phyloP scores from a whole-genome alignment of 1,284 basidiomycete genomes.

The Schizophyllum amplum region DNA sequence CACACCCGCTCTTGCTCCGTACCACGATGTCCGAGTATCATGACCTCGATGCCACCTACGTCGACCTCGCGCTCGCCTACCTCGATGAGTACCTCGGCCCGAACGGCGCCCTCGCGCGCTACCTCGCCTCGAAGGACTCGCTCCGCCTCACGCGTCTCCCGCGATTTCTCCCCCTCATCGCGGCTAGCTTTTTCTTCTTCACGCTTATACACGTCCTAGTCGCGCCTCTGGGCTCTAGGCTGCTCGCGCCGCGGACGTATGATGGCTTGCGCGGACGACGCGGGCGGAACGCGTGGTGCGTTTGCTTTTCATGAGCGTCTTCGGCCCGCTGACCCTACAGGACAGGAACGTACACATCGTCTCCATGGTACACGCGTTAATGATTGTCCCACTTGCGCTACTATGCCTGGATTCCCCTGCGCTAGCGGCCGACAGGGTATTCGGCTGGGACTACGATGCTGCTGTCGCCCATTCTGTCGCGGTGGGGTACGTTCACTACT shows the following conservation, averaged over 20 bases:
- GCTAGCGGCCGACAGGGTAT: conserved; percentile 39
- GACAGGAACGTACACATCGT: conserved; percentile 46
- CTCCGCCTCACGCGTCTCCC: neutral
- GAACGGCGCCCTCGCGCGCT: neutral
- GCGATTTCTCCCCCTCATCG: conserved; percentile 7
- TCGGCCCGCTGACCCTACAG: too few relatives aligned
- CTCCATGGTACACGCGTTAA: conserved; percentile 44
- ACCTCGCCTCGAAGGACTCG: neutral
- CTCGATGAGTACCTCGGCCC: neutral
- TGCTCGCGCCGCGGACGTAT: conserved; percentile 27
- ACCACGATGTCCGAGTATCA: neutral
- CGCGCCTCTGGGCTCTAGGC: conserved; percentile 30
- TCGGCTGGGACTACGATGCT: conserved; percentile 45
- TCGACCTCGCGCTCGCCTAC: neutral
- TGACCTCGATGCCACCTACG: neutral
- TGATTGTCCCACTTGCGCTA: conserved; percentile 42
- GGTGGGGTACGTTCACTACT: conserved; percentile 31
- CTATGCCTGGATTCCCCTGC: conserved; percentile 31
- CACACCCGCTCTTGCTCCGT: neutral
- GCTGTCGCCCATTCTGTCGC: conserved; percentile 46
- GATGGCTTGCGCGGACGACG: conserved; percentile 24
- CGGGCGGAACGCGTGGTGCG: conserved; percentile 38
- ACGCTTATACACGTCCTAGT: conserved; percentile 30
- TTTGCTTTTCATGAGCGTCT: neutral
- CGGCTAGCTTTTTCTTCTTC: conserved; percentile 24